A percentile compares a stretch with the other conserved stretches of the same genome.
These are phyloP conservation scores for Lentinula novae-zelandiae DNA, from an alignment of 1,284 basidiomycete species.

Conservation along the genomic window DNA sequence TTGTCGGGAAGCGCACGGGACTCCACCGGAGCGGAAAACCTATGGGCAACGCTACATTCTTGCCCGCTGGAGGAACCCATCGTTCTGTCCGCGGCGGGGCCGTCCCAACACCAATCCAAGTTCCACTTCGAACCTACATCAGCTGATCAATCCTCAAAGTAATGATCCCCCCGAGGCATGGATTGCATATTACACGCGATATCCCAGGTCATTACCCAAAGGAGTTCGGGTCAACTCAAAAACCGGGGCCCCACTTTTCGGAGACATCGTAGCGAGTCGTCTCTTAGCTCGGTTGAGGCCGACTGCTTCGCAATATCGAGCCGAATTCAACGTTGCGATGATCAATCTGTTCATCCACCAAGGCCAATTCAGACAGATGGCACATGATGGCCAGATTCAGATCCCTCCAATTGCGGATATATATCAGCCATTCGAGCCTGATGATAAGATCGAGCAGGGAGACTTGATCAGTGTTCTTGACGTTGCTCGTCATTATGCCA, in stretches of 20 bases:
- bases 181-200: conserved; percentile 37
- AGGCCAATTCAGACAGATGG: conserved; percentile 20
- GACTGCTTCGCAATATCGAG: conserved; percentile 25
- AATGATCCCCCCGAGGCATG: conserved; percentile 27
- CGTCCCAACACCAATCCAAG: not conserved
- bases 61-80: conserved; percentile 9
- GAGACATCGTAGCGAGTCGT: conserved; percentile 40
- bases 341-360: conserved; percentile 32
- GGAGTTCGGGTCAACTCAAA: conserved; percentile 37
- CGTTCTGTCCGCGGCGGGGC: not conserved
- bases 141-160: conserved; percentile 2
- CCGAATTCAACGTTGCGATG: conserved; percentile 34
- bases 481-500: conserved; percentile 10
- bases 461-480: not conserved
- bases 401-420: not conserved
- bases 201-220: conserved; percentile 39
- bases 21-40: conserved; percentile 3
- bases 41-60: conserved; percentile 8
- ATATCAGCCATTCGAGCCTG: not conserved
- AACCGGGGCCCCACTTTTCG: conserved; percentile 29
- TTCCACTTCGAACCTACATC: not conserved
- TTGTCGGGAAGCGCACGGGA: conserved; percentile 7
- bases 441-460: not conserved
- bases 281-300: conserved; percentile 42
- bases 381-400: not conserved